Percentiles rank a stretch among this genome's conserved stretches.
Conservation (phyloP, 1,284 basidiomycete genomes). For the Cutaneotrichosporon spelunceum region DNA sequence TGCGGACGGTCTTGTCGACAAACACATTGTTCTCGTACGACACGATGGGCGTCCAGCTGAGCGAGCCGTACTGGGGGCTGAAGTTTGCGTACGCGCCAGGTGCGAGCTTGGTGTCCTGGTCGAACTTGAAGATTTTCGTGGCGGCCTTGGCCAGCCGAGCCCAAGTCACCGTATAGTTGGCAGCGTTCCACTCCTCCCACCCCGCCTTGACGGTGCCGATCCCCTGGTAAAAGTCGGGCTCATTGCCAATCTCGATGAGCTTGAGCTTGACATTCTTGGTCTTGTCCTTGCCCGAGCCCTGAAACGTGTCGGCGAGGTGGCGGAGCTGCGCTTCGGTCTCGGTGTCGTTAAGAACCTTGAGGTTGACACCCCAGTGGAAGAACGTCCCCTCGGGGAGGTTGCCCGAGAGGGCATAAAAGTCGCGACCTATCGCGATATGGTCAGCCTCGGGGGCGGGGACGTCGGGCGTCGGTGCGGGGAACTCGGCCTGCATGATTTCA, state of each 20-base stretch:
- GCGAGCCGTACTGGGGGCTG: no score
- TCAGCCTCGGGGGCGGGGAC: slow-evolving; percentile 64
- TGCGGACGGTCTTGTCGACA: neutral
- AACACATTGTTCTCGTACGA: neutral
- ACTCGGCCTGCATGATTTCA: slow-evolving; percentile 40
- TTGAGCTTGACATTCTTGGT: slow-evolving; percentile 55
- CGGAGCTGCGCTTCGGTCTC: slow-evolving; percentile 60
- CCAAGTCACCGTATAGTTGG: slow-evolving; percentile 17
- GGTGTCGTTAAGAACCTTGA: slow-evolving; percentile 58
- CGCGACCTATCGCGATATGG: slow-evolving; percentile 59
- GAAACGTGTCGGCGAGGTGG: slow-evolving; percentile 51
- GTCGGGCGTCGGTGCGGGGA: slow-evolving; percentile 50
- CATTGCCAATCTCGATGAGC: slow-evolving; percentile 59
- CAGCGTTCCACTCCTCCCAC: slow-evolving; percentile 9
- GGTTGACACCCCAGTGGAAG: slow-evolving; percentile 68
- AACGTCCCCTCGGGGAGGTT: slow-evolving; percentile 56
- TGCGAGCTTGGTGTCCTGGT: neutral
- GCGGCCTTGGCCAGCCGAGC: slow-evolving; percentile 4
- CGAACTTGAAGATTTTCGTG: neutral
- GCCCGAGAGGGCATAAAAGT: slow-evolving; percentile 59
- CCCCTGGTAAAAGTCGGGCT: slow-evolving; percentile 25
- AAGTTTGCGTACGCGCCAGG: slow-evolving; percentile 11
- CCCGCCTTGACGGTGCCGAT: neutral
- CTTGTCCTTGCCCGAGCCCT: neutral
- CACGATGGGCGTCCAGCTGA: neutral